Evolutionary conservation across 441 rosid species (phyloP), one percentile per base, ranked within the genome.

Genomic region (Gossypium schwendimanii): DNA sequence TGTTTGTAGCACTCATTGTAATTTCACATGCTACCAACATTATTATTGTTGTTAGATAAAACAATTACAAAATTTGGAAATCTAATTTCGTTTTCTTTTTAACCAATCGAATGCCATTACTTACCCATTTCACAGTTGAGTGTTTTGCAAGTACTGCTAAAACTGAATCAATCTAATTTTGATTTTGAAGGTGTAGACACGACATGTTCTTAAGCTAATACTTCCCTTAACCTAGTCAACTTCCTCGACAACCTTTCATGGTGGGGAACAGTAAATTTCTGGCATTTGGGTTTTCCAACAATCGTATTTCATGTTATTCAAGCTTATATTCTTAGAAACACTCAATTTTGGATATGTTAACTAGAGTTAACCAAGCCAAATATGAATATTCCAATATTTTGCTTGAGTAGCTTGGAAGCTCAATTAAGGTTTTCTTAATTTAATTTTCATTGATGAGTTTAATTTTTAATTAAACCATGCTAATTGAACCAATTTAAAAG

Each of bases 11-110:
- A 45, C 71, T 63, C 78, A 79, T 79, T 44, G 78, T 64, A 65
- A 61, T 68, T 47, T 74, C 83, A 80, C 85, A 84, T 83, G 84
- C 80, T 68, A 58, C 17, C 21, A 23, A 17, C 76, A 67, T 60
- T 76, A 76, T 75, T 70, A 52, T 73, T 64, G 20, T 11, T 20
- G 15, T 21, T 21, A 21, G 33, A 24, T 57, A 61, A 21, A 9
- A n/a, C 15, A 36, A 57, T 62, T 36, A 45, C 24, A 23, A 20
- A 10, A 47, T 74, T 44, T 15, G 33, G 28, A 14, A 21, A 11
- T 26, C 26, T 54, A 54, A 63, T 69, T 67, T 69, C 44, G 20
- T 45, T 45, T 47, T 47, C 60, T 60, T 55, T 55, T 55, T 55
- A 8, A 20, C 47, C 70, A 63, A 78, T 54, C 44, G 54, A 62